Base-by-base conservation (phyloP, 1,139 yeast genomes). In the Ogataea hybrid region DNA sequence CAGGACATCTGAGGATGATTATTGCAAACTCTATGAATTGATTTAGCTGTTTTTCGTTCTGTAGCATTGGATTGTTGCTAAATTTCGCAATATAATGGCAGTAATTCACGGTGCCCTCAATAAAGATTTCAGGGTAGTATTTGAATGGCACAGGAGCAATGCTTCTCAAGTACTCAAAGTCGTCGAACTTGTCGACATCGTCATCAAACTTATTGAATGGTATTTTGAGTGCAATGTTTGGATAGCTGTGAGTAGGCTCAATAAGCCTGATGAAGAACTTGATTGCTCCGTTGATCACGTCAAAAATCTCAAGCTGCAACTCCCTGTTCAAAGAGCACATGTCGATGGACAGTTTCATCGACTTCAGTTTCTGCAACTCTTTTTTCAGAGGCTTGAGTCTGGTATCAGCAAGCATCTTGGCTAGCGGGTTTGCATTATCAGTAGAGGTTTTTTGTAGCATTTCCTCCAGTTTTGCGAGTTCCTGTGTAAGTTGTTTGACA, bases 81-180 rank as follows among this genome's bases (percentile, higher is more conserved):
- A 74, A 83, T 51, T 76, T 76, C 1, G 87, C 70, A 34, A 84
- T 71, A 54, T 79, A 81, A 46, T 82, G 77, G 44, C 89, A 73
- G 57, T 84, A 86, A 54, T 79, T 81, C 33, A 87, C 75, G n/a
- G 87, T 73, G 2, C 95, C 94, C 60, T 92, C 97, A 23, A 92
- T 64, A 43, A 85, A 70, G 58, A 79, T 87, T 62, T 92, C 98
- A 0, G 99, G 99, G 49, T 73, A 84, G 58, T 76, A 85, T 54
- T 79, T 83, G 75, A 90, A 88, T 3, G 94, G 94, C n/a, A 63
- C 57, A 5, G 92, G 90, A 0, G 90, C 73, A 49, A 79, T 69
- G 6, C 74, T 66, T 54, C 84, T 75, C 52, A 84, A 69, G 53
- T 73, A 81, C 35, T 83, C 90, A 23, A 79, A 77, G 61, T 83